Evolutionary conservation across 129 eudicot species (phyloP).

Genomic region (Flaveria linearis): DNA sequence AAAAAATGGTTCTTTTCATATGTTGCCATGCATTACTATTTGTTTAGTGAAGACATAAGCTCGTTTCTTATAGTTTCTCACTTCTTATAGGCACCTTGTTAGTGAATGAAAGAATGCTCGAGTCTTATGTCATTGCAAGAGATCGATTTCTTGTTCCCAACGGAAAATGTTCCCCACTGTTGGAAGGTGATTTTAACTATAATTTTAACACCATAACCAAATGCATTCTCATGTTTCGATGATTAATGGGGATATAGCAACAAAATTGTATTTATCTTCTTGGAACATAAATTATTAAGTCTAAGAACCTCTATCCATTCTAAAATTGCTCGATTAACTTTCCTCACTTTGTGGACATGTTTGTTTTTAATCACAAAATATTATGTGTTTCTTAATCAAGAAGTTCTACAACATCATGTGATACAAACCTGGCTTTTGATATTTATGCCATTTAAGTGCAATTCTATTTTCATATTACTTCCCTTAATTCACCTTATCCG

Average conservation of each 20-base stretch:
- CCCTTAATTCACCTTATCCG: background rate
- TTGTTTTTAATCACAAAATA: background rate
- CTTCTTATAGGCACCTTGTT: constrained; percentile 71
- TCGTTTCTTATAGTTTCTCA: background rate
- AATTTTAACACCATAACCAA: background rate
- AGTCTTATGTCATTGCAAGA: constrained; percentile 97
- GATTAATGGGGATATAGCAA: background rate
- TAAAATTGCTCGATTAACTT: background rate
- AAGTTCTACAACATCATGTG: background rate
- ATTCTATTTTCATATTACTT: background rate
- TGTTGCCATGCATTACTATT: background rate
- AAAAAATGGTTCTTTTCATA: background rate
- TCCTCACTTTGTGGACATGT: background rate
- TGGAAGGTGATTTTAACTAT: constrained; percentile 68
- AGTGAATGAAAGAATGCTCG: constrained; percentile 93
- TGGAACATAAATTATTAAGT: background rate
- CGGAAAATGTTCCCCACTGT: constrained; percentile 92
- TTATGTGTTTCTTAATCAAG: background rate
- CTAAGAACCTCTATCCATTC: background rate
- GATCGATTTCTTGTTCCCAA: constrained; percentile 90
- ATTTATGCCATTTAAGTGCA: background rate
- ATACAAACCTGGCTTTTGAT: background rate
- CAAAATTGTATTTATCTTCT: background rate
- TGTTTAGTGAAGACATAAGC: background rate
- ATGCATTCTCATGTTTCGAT: background rate